These are phyloP conservation scores for Trichophyton benhamiae DNA, from an alignment of 2,329 filamentous ascomycete species.

Conservation along the genomic window DNA sequence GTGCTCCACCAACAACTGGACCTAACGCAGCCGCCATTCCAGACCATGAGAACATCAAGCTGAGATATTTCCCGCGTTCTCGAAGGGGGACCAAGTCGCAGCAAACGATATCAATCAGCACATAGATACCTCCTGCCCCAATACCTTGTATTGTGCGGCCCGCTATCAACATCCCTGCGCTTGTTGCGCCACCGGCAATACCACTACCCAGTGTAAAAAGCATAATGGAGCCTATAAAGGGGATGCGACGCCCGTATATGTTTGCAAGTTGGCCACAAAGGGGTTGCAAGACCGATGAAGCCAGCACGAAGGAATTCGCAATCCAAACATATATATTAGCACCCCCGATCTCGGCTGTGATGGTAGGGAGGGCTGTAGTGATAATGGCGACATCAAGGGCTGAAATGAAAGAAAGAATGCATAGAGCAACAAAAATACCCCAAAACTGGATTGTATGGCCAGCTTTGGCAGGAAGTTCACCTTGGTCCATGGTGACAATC, in stretches of 20 bases:
- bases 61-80: slow-evolving; percentile 21
- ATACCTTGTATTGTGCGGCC: slow-evolving; percentile 40
- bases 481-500: neutral
- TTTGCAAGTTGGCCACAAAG: slow-evolving; percentile 41
- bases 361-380: slow-evolving; percentile 30
- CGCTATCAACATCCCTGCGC: slow-evolving; percentile 33
- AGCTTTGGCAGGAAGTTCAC: neutral
- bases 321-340: slow-evolving; percentile 25
- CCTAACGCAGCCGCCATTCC: slow-evolving; percentile 26
- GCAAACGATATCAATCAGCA: slow-evolving; percentile 39
- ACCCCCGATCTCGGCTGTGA: slow-evolving; percentile 20
- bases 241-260: slow-evolving; percentile 39
- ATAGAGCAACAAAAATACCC: slow-evolving; percentile 5
- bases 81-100: slow-evolving; percentile 40
- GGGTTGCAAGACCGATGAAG: slow-evolving; percentile 29
- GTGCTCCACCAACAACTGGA: slow-evolving; percentile 18
- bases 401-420: slow-evolving; percentile 16
- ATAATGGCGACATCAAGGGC: slow-evolving; percentile 29
- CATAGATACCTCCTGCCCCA: slow-evolving; percentile 38
- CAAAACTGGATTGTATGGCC: neutral
- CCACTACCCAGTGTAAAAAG: slow-evolving; percentile 42
- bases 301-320: slow-evolving; percentile 16
- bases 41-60: slow-evolving; percentile 29
- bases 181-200: slow-evolving; percentile 38
- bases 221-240: slow-evolving; percentile 30